Evolutionary conservation across 352 stramenopile genomes (phyloP).

Genomic region (Phytophthora hybrid): DNA sequence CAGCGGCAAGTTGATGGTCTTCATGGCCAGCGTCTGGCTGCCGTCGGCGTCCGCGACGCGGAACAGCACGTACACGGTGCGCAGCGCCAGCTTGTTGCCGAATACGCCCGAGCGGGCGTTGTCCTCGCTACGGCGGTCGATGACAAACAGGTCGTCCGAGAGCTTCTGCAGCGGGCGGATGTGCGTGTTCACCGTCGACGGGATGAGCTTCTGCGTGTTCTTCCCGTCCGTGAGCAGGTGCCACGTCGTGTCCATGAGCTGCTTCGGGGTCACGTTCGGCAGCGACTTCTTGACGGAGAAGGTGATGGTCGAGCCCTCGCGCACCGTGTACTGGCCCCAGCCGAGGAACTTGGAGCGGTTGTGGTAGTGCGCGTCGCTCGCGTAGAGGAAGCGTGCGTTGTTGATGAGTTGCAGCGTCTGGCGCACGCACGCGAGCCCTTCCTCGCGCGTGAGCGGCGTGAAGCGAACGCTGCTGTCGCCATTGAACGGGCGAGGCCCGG

Average conservation of each 20-base stretch:
- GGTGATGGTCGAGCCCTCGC: slow-evolving; percentile 49
- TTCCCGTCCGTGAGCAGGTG: slow-evolving; percentile 46
- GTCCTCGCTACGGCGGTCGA: slow-evolving; percentile 60
- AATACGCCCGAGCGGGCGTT: slow-evolving; percentile 27
- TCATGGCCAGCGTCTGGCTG: slow-evolving; percentile 57
- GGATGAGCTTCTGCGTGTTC: slow-evolving; percentile 47
- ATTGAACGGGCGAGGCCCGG: slow-evolving; percentile 28
- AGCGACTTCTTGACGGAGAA: slow-evolving; percentile 64
- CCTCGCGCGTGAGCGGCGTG: slow-evolving; percentile 48
- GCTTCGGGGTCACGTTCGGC: slow-evolving; percentile 26
- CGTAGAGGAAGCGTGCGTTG: slow-evolving; percentile 45
- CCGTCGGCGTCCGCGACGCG: slow-evolving; percentile 35
- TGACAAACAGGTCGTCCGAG: slow-evolving; percentile 48
- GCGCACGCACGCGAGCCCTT: slow-evolving; percentile 35
- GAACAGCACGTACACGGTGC: slow-evolving; percentile 63
- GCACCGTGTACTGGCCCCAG: slow-evolving; percentile 58
- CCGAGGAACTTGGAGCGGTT: slow-evolving; percentile 53
- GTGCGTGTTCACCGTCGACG: slow-evolving; percentile 45
- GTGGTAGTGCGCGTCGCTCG: slow-evolving; percentile 35
- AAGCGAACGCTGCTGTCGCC: slow-evolving; percentile 39
- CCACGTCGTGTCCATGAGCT: slow-evolving; percentile 51
- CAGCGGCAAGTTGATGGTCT: slow-evolving; percentile 63
- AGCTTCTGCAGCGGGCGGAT: slow-evolving; percentile 57
- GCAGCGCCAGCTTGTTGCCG: slow-evolving; percentile 43
- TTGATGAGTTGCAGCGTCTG: slow-evolving; percentile 45